Evolutionary conservation across 495 filamentous ascomycete species (phyloP).

Genomic region (Daldinia concentrica): DNA sequence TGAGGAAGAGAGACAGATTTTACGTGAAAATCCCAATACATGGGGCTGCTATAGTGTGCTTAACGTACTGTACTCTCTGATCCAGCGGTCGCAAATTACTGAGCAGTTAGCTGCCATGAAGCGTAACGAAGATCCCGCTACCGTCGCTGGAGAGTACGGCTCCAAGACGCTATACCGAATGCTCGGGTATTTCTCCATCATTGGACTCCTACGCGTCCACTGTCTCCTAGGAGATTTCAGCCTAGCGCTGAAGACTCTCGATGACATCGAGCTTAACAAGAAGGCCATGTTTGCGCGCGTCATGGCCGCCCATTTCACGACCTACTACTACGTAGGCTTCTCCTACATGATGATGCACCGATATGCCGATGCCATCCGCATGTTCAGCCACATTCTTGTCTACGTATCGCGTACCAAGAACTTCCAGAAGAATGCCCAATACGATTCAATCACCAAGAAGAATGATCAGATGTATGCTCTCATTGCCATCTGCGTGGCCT

Average conservation of each 20-base stretch:
- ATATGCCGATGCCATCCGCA: constrained; percentile 97
- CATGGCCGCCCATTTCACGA: constrained; percentile 99
- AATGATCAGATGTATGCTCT: constrained; percentile 99
- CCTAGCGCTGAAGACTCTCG: constrained; percentile 96
- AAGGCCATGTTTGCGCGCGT: constrained; percentile 99
- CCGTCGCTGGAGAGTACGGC: constrained; percentile 93
- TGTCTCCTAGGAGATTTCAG: constrained; percentile 97
- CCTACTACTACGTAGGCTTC: constrained; percentile 99
- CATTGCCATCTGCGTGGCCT: constrained; percentile 97
- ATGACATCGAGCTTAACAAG: constrained; percentile 99
- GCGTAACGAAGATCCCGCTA: constrained; percentile 84
- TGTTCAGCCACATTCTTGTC: constrained; percentile 99
- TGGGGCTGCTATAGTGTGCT: constrained; percentile 99
- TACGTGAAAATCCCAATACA: constrained; percentile 96
- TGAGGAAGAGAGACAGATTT: constrained; percentile 86
- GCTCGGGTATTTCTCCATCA: constrained; percentile 99
- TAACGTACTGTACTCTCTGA: constrained; percentile 98
- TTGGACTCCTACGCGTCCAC: constrained; percentile 95
- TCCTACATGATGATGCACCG: constrained; percentile 99
- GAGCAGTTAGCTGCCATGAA: constrained; percentile 96
- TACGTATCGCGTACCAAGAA: constrained; percentile 99
- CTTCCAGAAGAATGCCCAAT: constrained; percentile 98
- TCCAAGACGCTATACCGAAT: constrained; percentile 93
- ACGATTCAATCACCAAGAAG: constrained; percentile 98
- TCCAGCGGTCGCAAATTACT: constrained; percentile 95